phyloP scores from a whole-genome alignment of 1,284 basidiomycete species.

The Peniophora sp. region DNA sequence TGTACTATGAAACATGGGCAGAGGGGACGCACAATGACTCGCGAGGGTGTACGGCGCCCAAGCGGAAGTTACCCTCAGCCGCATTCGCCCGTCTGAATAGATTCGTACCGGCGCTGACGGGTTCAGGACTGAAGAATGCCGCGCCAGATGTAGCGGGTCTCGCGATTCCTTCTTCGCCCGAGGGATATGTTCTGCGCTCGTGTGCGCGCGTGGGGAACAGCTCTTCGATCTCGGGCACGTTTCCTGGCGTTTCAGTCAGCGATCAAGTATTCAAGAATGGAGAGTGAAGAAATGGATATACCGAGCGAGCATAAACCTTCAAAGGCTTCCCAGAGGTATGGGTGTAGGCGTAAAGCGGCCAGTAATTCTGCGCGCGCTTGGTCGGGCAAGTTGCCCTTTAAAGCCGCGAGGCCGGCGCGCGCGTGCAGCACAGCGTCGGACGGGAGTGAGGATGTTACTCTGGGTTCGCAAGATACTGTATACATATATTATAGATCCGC shows the following conservation, averaged over 20 bases:
- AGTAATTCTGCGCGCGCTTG: constrained; percentile 67
- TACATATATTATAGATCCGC: background rate
- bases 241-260: constrained; percentile 32
- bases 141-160: constrained; percentile 49
- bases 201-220: constrained; percentile 57
- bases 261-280: constrained; percentile 12
- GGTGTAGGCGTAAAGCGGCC: constrained; percentile 67
- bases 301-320: constrained; percentile 82
- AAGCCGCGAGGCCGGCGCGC: constrained; percentile 60
- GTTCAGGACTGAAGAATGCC: constrained; percentile 77
- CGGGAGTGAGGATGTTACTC: constrained; percentile 47
- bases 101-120: constrained; percentile 39
- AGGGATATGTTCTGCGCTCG: too few relatives aligned
- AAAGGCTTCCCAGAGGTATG: constrained; percentile 91
- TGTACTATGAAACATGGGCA: background rate
- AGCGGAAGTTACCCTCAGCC: constrained; percentile 40
- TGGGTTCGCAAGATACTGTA: constrained; percentile 42
- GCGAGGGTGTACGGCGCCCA: constrained; percentile 41
- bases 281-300: constrained; percentile 26
- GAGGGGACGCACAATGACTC: constrained; percentile 50
- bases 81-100: constrained; percentile 40
- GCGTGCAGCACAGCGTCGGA: constrained; percentile 62
- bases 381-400: constrained; percentile 69
- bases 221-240: constrained; percentile 59
- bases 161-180: constrained; percentile 35